These are phyloP conservation scores for Hortiboletus campestris DNA, from an alignment of 768 basidiomycete species.

Conservation along the genomic window DNA sequence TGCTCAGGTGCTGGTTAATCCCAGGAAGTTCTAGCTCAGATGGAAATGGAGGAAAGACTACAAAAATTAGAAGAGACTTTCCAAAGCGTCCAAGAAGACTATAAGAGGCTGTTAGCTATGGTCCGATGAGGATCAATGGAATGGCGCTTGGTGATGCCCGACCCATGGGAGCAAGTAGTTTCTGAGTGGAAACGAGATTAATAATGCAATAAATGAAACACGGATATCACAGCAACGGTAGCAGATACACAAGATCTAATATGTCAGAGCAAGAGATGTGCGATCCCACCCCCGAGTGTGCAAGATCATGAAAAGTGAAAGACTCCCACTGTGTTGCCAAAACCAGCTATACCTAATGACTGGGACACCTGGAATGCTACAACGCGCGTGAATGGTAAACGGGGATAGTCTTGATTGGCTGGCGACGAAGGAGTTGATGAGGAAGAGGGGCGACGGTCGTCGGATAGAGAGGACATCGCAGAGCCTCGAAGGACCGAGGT, in stretches of 20 bases:
- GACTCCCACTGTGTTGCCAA: constrained; percentile 62
- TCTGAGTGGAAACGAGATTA: constrained; percentile 4
- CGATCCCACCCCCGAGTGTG: background rate
- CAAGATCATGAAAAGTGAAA: constrained; percentile 25
- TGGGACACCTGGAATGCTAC: constrained; percentile 53
- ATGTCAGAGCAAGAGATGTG: background rate
- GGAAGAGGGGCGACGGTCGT: constrained; percentile 13
- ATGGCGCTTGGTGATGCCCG: background rate
- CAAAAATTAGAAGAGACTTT: constrained; percentile 94
- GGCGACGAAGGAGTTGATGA: background rate
- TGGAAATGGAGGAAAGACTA: constrained; percentile 83
- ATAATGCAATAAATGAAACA: constrained; percentile 27
- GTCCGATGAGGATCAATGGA: constrained; percentile 24
- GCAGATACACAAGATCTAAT: constrained; percentile 19
- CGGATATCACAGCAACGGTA: constrained; percentile 9
- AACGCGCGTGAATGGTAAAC: constrained; percentile 80
- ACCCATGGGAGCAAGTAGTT: background rate
- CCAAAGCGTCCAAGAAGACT: constrained; percentile 81
- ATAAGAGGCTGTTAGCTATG: constrained; percentile 70
- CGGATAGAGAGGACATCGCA: constrained; percentile 46
- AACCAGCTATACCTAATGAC: constrained; percentile 62
- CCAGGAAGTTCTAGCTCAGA: constrained; percentile 83
- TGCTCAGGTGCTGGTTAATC: background rate
- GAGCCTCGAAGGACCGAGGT: constrained; percentile 48
- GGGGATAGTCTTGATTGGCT: constrained; percentile 37